These are phyloP conservation scores for Mycena rebaudengoi DNA, from an alignment of 768 basidiomycete species.

Conservation along the genomic window DNA sequence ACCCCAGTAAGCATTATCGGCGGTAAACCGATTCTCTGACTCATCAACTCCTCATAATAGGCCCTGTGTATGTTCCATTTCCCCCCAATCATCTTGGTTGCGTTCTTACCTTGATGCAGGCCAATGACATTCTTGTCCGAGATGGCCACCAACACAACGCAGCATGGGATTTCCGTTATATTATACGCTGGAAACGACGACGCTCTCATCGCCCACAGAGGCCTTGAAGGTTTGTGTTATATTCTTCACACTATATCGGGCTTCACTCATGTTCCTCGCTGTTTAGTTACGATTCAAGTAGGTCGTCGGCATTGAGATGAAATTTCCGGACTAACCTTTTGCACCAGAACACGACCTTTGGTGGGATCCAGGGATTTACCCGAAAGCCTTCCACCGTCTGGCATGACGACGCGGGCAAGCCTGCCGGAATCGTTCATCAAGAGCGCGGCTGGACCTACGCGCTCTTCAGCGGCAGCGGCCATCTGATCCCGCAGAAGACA, in stretches of 20 bases:
- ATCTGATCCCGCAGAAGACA: constrained; percentile 46
- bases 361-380: constrained; percentile 79
- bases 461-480: constrained; percentile 51
- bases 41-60: too few species aligned
- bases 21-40: too few species aligned
- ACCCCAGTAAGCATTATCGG: constrained; percentile 46
- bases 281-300: constrained; percentile 70
- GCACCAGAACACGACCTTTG: constrained; percentile 78
- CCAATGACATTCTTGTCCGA: constrained; percentile 72
- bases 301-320: constrained; percentile 26
- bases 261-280: constrained; percentile 21
- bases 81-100: background rate
- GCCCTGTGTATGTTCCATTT: constrained; percentile 42
- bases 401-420: constrained; percentile 63
- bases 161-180: constrained; percentile 58
- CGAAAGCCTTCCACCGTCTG: constrained; percentile 74
- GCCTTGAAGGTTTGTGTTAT: constrained; percentile 62
- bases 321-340: constrained; percentile 1
- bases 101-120: constrained; percentile 40
- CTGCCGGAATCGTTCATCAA: constrained; percentile 77
- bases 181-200: constrained; percentile 78
- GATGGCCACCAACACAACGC: constrained; percentile 70
- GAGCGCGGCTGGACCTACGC: constrained; percentile 74
- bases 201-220: constrained; percentile 66
- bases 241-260: background rate